Evolutionary conservation across 2,329 filamentous ascomycete species (phyloP).

Genomic region (Seiridium unicorne): DNA sequence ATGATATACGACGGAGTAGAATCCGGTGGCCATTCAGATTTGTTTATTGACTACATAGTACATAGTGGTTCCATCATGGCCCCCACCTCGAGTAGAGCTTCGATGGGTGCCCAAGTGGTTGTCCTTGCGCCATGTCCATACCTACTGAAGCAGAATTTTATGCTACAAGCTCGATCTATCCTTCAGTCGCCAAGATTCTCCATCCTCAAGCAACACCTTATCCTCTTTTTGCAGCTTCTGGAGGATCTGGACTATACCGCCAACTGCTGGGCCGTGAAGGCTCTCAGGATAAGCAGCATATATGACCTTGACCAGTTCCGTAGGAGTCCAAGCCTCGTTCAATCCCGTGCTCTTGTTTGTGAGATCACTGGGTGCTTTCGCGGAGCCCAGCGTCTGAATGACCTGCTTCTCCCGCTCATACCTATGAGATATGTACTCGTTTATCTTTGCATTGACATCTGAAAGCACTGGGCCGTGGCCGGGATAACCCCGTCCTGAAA

Average conservation of each 20-base stretch:
- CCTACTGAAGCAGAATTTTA: too few relatives aligned
- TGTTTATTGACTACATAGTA: too few relatives aligned
- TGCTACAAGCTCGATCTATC: slow-evolving; percentile 40
- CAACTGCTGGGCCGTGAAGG: slow-evolving; percentile 73
- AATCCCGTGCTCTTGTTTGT: slow-evolving; percentile 13
- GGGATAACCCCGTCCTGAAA: slow-evolving; percentile 74
- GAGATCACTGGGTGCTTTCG: slow-evolving; percentile 20
- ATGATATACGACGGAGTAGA: too few relatives aligned
- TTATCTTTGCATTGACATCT: slow-evolving; percentile 68
- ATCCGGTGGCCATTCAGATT: too few relatives aligned
- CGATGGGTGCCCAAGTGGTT: too few relatives aligned
- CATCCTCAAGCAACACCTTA: slow-evolving; percentile 47
- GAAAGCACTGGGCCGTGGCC: slow-evolving; percentile 81
- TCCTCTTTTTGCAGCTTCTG: slow-evolving; percentile 75
- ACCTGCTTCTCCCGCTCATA: slow-evolving; percentile 78
- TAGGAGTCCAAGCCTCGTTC: slow-evolving; percentile 58
- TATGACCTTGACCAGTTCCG: slow-evolving; percentile 85
- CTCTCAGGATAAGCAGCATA: slow-evolving; percentile 77
- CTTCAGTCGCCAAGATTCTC: slow-evolving; percentile 42
- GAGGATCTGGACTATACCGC: slow-evolving; percentile 76
- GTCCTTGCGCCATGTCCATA: too few relatives aligned
- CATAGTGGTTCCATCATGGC: too few relatives aligned
- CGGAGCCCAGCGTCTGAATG: slow-evolving; percentile 57
- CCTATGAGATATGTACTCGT: slow-evolving; percentile 82
- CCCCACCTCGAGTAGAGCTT: too few relatives aligned